phyloP scores from a whole-genome alignment of 1,284 basidiomycete genomes.

The Naganishia sp. region DNA sequence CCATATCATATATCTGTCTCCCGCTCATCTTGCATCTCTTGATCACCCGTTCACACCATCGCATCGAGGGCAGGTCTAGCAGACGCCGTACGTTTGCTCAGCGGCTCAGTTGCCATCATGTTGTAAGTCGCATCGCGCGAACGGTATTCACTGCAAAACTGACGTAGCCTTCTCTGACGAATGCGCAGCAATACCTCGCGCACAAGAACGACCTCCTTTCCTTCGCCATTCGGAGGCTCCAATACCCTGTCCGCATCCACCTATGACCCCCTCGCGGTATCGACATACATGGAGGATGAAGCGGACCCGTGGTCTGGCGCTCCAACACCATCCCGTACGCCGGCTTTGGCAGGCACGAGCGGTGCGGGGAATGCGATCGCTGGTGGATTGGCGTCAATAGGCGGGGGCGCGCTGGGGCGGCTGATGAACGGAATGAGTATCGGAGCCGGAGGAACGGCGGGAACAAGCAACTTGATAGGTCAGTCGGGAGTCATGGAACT shows the following conservation, averaged over 20 bases:
- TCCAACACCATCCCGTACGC: conserved; percentile 72
- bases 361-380: background rate
- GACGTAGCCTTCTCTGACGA: background rate
- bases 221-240: conserved; percentile 27
- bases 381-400: conserved; percentile 21
- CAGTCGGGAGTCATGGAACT: background rate
- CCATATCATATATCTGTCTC: no score
- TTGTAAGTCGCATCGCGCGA: conserved; percentile 23
- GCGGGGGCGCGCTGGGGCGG: conserved; percentile 5
- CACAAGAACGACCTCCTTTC: conserved; percentile 25
- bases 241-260: conserved; percentile 27
- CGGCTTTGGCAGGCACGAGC: conserved; percentile 45
- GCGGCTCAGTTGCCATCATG: conserved; percentile 13
- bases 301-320: conserved; percentile 84
- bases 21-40: background rate
- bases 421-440: conserved; percentile 7
- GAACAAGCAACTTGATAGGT: conserved; percentile 3
- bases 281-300: conserved; percentile 65
- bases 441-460: background rate
- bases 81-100: background rate
- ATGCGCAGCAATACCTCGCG: conserved; percentile 32
- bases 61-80: background rate
- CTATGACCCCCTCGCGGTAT: conserved; percentile 63
- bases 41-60: background rate
- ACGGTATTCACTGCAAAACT: background rate